These are phyloP conservation scores for Bassia scoparia DNA, from an alignment of 148 eudicot species.

Conservation along the genomic window DNA sequence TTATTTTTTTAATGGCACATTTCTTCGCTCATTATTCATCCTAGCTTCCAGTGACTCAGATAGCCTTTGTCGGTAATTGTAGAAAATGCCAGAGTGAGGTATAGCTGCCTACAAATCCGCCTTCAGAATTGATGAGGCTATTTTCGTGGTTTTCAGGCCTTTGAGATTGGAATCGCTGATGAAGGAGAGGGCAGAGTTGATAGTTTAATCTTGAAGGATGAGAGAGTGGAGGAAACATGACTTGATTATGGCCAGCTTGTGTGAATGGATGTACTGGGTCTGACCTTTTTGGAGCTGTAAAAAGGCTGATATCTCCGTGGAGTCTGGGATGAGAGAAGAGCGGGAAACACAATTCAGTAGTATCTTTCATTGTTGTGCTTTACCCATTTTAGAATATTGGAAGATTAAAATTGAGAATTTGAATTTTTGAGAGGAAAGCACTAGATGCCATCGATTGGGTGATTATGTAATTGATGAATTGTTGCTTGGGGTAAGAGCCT, in stretches of 20 bases:
- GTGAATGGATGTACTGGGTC: constrained; percentile 92
- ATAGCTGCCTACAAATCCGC: constrained; percentile 94
- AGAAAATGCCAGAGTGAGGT: constrained; percentile 98
- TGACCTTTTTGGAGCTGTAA: constrained; percentile 85
- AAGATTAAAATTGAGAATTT: too few species aligned
- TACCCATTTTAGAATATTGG: background rate
- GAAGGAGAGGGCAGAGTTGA: constrained; percentile 68
- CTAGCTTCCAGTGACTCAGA: too few species aligned
- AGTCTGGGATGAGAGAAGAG: constrained; percentile 76
- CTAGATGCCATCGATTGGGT: background rate
- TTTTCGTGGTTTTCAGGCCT: constrained; percentile 90
- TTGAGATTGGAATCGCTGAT: constrained; percentile 87
- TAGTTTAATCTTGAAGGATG: constrained; percentile 70
- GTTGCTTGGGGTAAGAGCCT: background rate
- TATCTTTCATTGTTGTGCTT: constrained; percentile 4
- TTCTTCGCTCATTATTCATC: too few species aligned
- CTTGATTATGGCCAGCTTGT: constrained; percentile 61
- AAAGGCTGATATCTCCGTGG: constrained; percentile 89
- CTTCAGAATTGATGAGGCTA: constrained; percentile 94
- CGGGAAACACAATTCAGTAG: constrained; percentile 59
- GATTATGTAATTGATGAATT: background rate
- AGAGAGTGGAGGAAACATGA: constrained; percentile 71
- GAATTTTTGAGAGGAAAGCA: too few species aligned
- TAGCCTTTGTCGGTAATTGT: constrained; percentile 12
- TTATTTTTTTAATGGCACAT: too few species aligned